Evolutionary conservation across 2,329 filamentous ascomycete species (phyloP).

Genomic region (Ceratocystis lukuohia): DNA sequence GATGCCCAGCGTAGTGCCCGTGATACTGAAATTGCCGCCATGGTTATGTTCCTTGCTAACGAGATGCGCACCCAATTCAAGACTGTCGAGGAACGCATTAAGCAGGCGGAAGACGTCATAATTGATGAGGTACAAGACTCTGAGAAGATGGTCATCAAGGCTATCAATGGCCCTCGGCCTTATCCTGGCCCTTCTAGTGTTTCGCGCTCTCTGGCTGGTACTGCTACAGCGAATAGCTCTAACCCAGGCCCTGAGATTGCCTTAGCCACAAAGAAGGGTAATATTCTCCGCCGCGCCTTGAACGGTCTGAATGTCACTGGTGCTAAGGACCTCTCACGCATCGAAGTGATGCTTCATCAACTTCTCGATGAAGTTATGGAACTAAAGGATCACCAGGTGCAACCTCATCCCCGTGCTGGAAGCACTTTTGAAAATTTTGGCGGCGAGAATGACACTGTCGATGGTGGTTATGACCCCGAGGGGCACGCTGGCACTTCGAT

Average conservation of each 20-base stretch:
- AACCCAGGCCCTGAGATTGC: slow-evolving; percentile 38
- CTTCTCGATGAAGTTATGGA: slow-evolving; percentile 84
- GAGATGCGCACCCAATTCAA: slow-evolving; percentile 97
- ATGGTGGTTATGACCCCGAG: slow-evolving; percentile 56
- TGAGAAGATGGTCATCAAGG: slow-evolving; percentile 68
- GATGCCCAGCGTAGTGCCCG: slow-evolving; percentile 92
- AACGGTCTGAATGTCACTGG: slow-evolving; percentile 82
- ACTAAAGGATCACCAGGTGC: slow-evolving; percentile 45
- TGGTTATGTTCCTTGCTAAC: slow-evolving; percentile 80
- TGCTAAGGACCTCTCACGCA: slow-evolving; percentile 72
- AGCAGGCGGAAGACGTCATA: slow-evolving; percentile 78
- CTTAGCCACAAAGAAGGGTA: slow-evolving; percentile 65
- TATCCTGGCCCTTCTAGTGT: slow-evolving; percentile 50
- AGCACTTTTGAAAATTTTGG: slow-evolving; percentile 54
- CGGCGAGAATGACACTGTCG: slow-evolving; percentile 60
- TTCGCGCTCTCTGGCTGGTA: slow-evolving; percentile 39
- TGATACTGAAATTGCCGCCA: slow-evolving; percentile 91
- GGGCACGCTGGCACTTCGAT: slow-evolving; percentile 25
- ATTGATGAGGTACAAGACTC: slow-evolving; percentile 80
- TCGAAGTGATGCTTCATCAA: slow-evolving; percentile 85
- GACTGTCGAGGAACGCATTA: slow-evolving; percentile 84
- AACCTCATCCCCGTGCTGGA: slow-evolving; percentile 37
- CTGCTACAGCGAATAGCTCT: slow-evolving; percentile 21
- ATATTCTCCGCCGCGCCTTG: slow-evolving; percentile 85
- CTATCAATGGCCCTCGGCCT: slow-evolving; percentile 74